Percentiles rank a stretch among this genome's conserved stretches.
Conservation (phyloP, 169 alveolate genomes). For the Eimeria necatrix region DNA sequence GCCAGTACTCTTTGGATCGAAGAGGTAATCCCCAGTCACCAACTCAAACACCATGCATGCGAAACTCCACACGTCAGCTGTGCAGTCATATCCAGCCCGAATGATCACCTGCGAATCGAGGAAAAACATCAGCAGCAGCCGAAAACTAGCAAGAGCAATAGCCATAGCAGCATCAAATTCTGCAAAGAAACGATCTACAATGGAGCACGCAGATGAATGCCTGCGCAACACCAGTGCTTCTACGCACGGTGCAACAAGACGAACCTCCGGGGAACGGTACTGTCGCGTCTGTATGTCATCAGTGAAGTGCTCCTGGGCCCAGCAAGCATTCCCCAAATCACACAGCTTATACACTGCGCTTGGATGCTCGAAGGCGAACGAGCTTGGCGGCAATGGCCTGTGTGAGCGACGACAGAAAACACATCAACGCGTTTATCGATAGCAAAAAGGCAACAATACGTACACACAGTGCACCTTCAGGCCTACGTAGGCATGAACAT, state of each 20-base stretch:
- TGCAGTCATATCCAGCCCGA: conserved; percentile 95
- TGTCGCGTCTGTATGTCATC: conserved; percentile 98
- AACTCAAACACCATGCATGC: conserved; percentile 99
- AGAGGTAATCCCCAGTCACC: conserved; percentile 98
- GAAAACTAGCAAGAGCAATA: conserved; percentile 21
- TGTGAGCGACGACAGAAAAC: not conserved
- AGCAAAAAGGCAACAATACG: too few species aligned
- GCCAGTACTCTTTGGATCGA: conserved; percentile 95
- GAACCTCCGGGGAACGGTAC: conserved; percentile 98
- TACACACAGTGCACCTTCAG: too few species aligned
- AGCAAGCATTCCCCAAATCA: conserved; percentile 99
- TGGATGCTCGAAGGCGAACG: conserved; percentile 85
- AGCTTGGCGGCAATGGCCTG: conserved; percentile 78
- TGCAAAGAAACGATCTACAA: too few species aligned
- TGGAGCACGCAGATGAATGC: too few species aligned
- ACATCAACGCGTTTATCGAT: not conserved
- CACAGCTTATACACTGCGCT: conserved; percentile 94
- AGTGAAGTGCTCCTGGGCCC: conserved; percentile 98
- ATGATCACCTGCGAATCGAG: conserved; percentile 88
- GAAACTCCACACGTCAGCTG: conserved; percentile 99
- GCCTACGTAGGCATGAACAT: too few species aligned
- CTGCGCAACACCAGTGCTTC: too few species aligned
- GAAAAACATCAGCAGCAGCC: not conserved
- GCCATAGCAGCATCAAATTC: not conserved
- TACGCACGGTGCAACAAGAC: not conserved